Percentiles rank a stretch among this genome's conserved stretches.
Conservation (phyloP, 1,139 yeast genomes). For the Suhomyces wounanorum region DNA sequence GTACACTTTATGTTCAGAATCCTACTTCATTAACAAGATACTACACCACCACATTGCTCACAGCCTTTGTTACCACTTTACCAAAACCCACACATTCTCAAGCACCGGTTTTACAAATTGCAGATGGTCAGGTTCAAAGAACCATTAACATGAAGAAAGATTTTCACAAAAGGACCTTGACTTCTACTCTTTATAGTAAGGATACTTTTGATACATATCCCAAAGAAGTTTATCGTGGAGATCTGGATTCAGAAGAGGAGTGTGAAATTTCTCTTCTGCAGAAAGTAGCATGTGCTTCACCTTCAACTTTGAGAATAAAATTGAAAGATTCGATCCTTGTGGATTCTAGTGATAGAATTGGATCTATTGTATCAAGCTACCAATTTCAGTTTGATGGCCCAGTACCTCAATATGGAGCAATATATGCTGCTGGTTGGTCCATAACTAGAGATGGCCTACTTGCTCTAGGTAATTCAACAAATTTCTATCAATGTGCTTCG, state of each 20-base stretch:
- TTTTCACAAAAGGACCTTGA: no score
- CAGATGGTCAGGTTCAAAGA: slow-evolving; percentile 37
- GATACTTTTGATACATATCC: neutral
- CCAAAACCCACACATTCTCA: slow-evolving; percentile 29
- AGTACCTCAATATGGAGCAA: slow-evolving; percentile 44
- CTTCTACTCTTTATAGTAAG: neutral
- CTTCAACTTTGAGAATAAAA: slow-evolving; percentile 34
- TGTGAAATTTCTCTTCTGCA: slow-evolving; percentile 26
- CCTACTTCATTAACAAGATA: slow-evolving; percentile 18
- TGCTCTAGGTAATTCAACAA: slow-evolving; percentile 36
- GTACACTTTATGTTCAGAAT: slow-evolving; percentile 16
- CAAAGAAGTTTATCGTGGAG: neutral
- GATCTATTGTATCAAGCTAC: slow-evolving; percentile 44
- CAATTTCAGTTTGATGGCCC: slow-evolving; percentile 53
- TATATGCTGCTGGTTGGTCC: slow-evolving; percentile 48
- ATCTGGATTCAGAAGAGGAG: neutral
- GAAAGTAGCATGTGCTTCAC: slow-evolving; percentile 37
- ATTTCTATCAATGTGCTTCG: slow-evolving; percentile 46
- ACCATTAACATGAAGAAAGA: no score
- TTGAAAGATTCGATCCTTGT: slow-evolving; percentile 37
- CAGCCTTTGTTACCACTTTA: slow-evolving; percentile 24
- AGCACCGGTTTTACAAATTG: slow-evolving; percentile 28
- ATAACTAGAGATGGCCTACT: slow-evolving; percentile 39
- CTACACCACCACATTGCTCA: slow-evolving; percentile 22
- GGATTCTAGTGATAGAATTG: slow-evolving; percentile 40